Evolutionary conservation across 768 basidiomycete genomes (phyloP).

Genomic region (Auricularia heimuer): DNA sequence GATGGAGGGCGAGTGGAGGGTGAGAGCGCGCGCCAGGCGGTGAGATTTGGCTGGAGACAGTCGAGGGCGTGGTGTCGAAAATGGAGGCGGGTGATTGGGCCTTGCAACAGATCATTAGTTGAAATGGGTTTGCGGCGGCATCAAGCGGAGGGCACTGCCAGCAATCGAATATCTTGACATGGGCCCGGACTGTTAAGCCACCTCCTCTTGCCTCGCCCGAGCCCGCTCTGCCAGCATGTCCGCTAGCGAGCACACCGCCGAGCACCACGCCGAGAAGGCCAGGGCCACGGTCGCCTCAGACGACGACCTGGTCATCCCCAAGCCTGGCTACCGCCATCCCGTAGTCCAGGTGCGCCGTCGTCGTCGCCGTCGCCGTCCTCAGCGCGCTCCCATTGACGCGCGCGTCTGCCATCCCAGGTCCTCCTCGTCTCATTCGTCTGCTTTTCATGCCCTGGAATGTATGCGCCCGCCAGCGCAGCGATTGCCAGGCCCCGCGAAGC

Average conservation of each 20-base stretch:
- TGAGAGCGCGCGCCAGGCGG: too few species aligned
- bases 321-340: not conserved
- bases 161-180: too few species aligned
- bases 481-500: not conserved
- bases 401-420: not conserved
- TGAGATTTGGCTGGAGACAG: too few species aligned
- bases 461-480: not conserved
- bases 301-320: not conserved
- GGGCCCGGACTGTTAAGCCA: slow-evolving; percentile 63
- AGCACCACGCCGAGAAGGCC: not conserved
- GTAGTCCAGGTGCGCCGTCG: not conserved
- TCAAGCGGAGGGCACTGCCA: too few species aligned
- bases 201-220: slow-evolving; percentile 54
- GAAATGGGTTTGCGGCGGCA: too few species aligned
- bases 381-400: not conserved
- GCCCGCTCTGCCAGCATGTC: not conserved
- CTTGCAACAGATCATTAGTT: too few species aligned
- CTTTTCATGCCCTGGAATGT: slow-evolving; percentile 1
- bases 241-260: not conserved
- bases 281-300: not conserved
- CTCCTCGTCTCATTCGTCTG: not conserved
- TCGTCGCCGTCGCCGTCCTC: not conserved
- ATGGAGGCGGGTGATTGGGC: too few species aligned
- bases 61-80: too few species aligned
- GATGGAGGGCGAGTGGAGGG: too few species aligned